Base-by-base conservation (phyloP, 78 protist species). In the Thecamonas trahens region DNA sequence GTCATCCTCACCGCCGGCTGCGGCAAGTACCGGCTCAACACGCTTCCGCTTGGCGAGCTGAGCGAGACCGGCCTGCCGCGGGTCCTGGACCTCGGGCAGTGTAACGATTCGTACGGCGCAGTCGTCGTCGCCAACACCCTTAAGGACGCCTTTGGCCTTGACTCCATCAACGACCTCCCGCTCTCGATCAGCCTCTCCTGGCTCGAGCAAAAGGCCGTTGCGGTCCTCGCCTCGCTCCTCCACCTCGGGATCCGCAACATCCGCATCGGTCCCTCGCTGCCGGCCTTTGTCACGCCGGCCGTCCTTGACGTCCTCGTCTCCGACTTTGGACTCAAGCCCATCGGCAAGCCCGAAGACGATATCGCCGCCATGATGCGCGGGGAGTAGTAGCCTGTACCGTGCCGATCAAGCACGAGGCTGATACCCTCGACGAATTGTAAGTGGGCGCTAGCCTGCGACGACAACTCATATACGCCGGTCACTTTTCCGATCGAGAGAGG, bases 191-290 rank as follows among this genome's bases (percentile, higher is more conserved):
- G 22, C 31, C 37, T 76, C 44, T 17, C 70, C n/a, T 50, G 95
- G 93, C 83, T 87, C 67, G 93, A 88, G 66, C 93, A 87, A 67
- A 90, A 91, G 87, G 95, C 94, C 40, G 80, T 91, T 22, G 90
- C 83, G 40, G 66, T 76, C 31, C 63, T 88, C 26, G 74, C 86
- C 22, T 37, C 93, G 38, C 69, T 87, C 47, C 82, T 90, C 18
- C 54, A 32, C 50, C 78, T 90, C 31, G 88, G 84, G 49, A 9
- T 86, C 59, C 34, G 58, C 42, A 72, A 79, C 85, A 90, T 90
- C 70, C 49, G 54, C 38, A 18, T 90, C 29, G 94, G 94, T 22
- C 94, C 94, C 13, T 0, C 44, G 47, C 83, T 87, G 11, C 94
- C 94, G 6, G 88, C 84, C 52, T 90, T 84, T 58, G n/a, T 86